Base-by-base conservation (phyloP, 495 filamentous ascomycete species). In the Pseudoneurospora amorphoporcata region DNA sequence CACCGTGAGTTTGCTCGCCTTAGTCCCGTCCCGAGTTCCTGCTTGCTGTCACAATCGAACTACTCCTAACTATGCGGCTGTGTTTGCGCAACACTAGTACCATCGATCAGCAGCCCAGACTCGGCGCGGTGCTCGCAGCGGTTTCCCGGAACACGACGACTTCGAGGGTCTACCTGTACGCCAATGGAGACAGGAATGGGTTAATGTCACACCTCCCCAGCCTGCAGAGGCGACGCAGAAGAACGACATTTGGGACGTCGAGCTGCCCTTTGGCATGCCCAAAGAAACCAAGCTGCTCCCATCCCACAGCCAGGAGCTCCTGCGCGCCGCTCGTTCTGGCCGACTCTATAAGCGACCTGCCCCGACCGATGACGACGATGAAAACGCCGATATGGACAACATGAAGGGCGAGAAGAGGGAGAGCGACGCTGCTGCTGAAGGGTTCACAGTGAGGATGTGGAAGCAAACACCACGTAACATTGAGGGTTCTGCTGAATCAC, bases 81-180 rank as follows among this genome's bases (percentile, higher is more conserved):
- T 65, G 53, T 65, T 65, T 65, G 14, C 53, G 29, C 53, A 35
- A 65, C 53, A 16, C 19, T 71, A 79, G 58, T 77, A 87, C 78
- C 84, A 85, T 73, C 81, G 84, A 72, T 89, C 89, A 74, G 88
- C 84, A 77, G 89, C 84, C 73, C 87, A 86, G 77, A 92, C 89
- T 73, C 89, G 91, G 74, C 90, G 90, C 70, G 87, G 92, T 77
- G 91, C 90, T 68, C 90, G 92, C 35, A 84, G 88, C 43, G 87
- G 86, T 70, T 90, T 91, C 78, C 88, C 92, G 61, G 95, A 98
- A 76, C 93, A 97, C 79, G 96, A 99, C 84, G 90, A 98, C 76
- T 95, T 97, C 74, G 95, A 98, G 81, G 94, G 81, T 81, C 86
- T 99, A 7, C 95, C 95, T 23, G 90, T 99, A 68, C 91, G 94